Conservation (phyloP, 768 basidiomycete species). For the Panellus pusillus region DNA sequence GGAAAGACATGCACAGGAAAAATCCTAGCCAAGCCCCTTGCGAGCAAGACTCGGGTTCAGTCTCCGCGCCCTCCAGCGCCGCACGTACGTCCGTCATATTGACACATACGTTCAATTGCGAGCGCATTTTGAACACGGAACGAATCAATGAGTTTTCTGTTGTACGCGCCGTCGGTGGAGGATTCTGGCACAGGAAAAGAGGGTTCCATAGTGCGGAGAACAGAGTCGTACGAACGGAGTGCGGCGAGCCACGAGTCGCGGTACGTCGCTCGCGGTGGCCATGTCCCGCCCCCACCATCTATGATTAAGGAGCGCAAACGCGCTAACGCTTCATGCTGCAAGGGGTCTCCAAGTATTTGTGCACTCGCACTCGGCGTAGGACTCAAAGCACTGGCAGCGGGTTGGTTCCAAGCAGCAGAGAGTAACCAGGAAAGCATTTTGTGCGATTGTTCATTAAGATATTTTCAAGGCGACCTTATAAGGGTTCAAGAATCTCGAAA, state of each 20-base stretch:
- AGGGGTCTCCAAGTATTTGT: slow-evolving; percentile 13
- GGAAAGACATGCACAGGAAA: slow-evolving; percentile 19
- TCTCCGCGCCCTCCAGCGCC: slow-evolving; percentile 18
- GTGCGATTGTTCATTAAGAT: not conserved
- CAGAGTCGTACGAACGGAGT: slow-evolving; percentile 18
- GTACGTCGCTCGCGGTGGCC: slow-evolving; percentile 24
- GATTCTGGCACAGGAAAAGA: slow-evolving; percentile 21
- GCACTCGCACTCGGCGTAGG: slow-evolving; percentile 9
- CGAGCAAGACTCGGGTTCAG: slow-evolving; percentile 15
- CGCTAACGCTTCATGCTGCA: slow-evolving; percentile 7
- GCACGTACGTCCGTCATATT: slow-evolving; percentile 12
- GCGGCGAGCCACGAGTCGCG: slow-evolving; percentile 20
- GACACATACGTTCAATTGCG: slow-evolving; percentile 11
- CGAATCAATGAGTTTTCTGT: slow-evolving; percentile 22
- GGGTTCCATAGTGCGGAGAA: slow-evolving; percentile 16
- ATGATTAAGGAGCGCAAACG: slow-evolving; percentile 16
- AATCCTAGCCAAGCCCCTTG: slow-evolving; percentile 22
- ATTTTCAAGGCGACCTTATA: not conserved
- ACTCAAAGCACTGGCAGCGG: not conserved
- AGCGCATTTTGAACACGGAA: slow-evolving; percentile 19
- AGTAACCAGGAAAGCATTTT: slow-evolving; percentile 22
- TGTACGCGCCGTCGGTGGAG: slow-evolving; percentile 20
- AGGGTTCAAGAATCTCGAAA: not conserved
- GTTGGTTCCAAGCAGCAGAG: slow-evolving; percentile 13
- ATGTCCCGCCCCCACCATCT: slow-evolving; percentile 19